Conservation (phyloP, 495 filamentous ascomycete species). For the Aeminium ludgeri region DNA sequence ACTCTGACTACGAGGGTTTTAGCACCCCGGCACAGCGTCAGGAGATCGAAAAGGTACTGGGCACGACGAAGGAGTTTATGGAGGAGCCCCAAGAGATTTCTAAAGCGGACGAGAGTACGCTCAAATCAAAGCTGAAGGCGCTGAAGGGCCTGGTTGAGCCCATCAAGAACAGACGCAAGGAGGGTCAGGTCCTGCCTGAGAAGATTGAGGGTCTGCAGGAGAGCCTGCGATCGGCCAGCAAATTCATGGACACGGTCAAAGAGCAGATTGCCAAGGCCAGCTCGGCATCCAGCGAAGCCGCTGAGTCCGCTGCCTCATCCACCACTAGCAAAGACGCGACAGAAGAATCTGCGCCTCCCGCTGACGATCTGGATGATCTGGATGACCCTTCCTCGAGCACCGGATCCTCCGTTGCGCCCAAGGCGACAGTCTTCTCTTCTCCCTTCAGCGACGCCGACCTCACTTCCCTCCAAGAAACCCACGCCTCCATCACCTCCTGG, state of each 20-base stretch:
- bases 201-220: constrained; percentile 45
- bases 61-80: constrained; percentile 69
- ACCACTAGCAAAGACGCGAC: constrained; percentile 28
- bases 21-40: constrained; percentile 48
- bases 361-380: constrained; percentile 42
- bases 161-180: constrained; percentile 49
- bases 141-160: constrained; percentile 55
- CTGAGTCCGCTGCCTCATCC: constrained; percentile 26
- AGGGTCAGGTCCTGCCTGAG: constrained; percentile 47
- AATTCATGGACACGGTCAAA: constrained; percentile 37
- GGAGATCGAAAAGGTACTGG: constrained; percentile 44
- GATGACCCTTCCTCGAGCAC: constrained; percentile 31
- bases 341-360: constrained; percentile 20
- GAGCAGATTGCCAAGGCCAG: constrained; percentile 32
- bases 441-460: constrained; percentile 50
- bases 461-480: constrained; percentile 32
- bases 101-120: constrained; percentile 49
- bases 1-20: constrained; percentile 51
- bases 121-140: constrained; percentile 56
- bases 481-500: constrained; percentile 40
- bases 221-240: constrained; percentile 40
- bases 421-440: constrained; percentile 28
- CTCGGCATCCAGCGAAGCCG: constrained; percentile 25
- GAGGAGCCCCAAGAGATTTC: constrained; percentile 54
- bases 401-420: background rate